Evolutionary conservation across 1,139 yeast genomes (phyloP).

Genomic region (Candida sojae): DNA sequence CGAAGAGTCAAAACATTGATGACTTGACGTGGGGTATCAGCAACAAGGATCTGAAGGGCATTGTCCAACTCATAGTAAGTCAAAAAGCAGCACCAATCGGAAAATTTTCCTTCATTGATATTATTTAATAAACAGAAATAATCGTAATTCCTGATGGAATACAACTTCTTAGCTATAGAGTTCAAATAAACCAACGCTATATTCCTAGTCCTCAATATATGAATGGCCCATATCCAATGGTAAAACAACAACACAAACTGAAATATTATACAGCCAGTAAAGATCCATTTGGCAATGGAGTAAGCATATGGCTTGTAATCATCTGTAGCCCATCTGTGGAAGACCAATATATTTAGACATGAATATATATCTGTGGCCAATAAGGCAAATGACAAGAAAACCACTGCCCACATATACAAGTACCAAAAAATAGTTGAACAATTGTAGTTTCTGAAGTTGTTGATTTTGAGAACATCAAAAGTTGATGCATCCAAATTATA

Average conservation of each 20-base stretch:
- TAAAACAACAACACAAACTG: slow-evolving; percentile 61
- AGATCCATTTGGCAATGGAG: slow-evolving; percentile 72
- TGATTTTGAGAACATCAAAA: slow-evolving; percentile 42
- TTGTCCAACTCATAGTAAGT: slow-evolving; percentile 67
- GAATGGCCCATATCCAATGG: slow-evolving; percentile 61
- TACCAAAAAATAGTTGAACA: slow-evolving; percentile 58
- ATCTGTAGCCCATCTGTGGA: slow-evolving; percentile 68
- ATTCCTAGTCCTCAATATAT: slow-evolving; percentile 59
- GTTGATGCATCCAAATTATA: slow-evolving; percentile 43
- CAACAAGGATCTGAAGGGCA: slow-evolving; percentile 64
- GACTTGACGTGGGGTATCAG: slow-evolving; percentile 51
- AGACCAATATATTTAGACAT: slow-evolving; percentile 71
- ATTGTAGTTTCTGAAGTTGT: slow-evolving; percentile 54
- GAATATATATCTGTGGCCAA: slow-evolving; percentile 79
- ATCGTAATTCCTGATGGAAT: slow-evolving; percentile 58
- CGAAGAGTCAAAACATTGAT: slow-evolving; percentile 75
- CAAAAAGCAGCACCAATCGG: slow-evolving; percentile 69
- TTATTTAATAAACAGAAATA: slow-evolving; percentile 73
- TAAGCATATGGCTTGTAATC: slow-evolving; percentile 58
- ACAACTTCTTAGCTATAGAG: slow-evolving; percentile 58
- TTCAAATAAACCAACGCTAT: slow-evolving; percentile 75
- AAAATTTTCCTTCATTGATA: slow-evolving; percentile 64
- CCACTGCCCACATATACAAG: slow-evolving; percentile 49
- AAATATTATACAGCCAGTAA: slow-evolving; percentile 82
- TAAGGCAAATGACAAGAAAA: slow-evolving; percentile 57